phyloP scores from a whole-genome alignment of 1,284 basidiomycete genomes.

The Trichosporon faecale region DNA sequence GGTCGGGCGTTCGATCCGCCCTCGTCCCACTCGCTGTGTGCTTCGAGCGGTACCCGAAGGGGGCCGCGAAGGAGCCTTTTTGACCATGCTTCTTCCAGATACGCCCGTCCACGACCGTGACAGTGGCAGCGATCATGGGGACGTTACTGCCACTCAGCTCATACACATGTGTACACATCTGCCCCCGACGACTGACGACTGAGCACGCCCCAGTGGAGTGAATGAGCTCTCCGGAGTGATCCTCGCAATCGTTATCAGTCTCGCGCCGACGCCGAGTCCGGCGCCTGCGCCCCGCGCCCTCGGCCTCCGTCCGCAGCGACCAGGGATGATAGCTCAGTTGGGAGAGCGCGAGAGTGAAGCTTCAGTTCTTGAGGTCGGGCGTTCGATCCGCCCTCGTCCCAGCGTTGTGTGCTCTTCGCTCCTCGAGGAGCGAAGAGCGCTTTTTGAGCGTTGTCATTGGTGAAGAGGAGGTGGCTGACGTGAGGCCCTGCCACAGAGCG shows the following conservation, averaged over 20 bases:
- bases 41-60: background rate
- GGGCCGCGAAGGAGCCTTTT: background rate
- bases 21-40: background rate
- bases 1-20: conserved; percentile 4
- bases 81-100: too few species aligned
- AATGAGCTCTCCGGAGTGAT: too few species aligned
- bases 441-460: background rate
- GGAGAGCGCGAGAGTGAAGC: conserved; percentile 1
- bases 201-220: too few species aligned
- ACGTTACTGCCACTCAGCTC: too few species aligned
- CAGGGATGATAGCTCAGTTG: background rate
- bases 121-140: too few species aligned
- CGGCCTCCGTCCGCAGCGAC: background rate
- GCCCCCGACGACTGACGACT: too few species aligned
- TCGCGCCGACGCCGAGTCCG: background rate
- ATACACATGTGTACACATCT: too few species aligned
- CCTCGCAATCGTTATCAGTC: too few species aligned
- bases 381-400: conserved; percentile 1
- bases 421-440: background rate
- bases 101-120: too few species aligned
- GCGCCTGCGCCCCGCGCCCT: background rate
- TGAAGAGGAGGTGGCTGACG: too few species aligned
- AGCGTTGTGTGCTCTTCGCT: background rate
- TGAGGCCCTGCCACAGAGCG: too few species aligned
- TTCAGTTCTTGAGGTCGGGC: conserved; percentile 1